These are phyloP conservation scores for Pyrenula massariospora DNA, from an alignment of 495 filamentous ascomycete species.

Conservation along the genomic window DNA sequence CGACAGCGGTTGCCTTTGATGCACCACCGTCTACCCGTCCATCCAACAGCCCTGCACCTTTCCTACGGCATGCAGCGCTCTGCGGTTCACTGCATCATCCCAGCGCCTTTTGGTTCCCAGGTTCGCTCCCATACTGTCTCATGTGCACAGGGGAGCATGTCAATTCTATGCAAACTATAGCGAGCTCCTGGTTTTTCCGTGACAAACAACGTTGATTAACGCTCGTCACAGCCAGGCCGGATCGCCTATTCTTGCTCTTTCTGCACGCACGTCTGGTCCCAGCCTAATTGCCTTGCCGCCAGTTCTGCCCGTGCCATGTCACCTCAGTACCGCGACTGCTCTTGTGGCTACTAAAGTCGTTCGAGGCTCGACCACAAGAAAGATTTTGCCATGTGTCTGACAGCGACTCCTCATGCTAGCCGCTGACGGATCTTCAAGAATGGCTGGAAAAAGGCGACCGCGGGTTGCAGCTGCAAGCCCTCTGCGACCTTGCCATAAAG, in stretches of 20 bases:
- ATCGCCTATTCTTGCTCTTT: no score
- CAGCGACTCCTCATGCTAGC: neutral
- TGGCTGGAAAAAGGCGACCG: neutral
- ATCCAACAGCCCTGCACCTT: neutral
- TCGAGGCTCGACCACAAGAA: neutral
- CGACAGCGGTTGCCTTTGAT: neutral
- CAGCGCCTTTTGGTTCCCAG: no score
- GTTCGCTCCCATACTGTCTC: no score
- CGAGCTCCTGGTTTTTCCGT: neutral
- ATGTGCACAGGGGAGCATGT: no score
- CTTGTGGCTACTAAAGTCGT: no score
- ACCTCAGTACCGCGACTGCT: no score
- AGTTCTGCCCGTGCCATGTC: neutral
- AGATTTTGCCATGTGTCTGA: neutral
- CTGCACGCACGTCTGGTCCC: neutral
- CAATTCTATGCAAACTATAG: no score
- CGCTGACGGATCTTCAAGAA: neutral
- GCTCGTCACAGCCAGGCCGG: no score
- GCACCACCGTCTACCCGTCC: neutral
- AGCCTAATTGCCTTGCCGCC: neutral
- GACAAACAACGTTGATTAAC: neutral
- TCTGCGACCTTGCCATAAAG: neutral
- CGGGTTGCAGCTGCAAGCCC: neutral
- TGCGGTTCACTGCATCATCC: no score
- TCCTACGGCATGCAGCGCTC: neutral